phyloP scores from a whole-genome alignment of 352 stramenopile species.

The Pythium folliculosum region DNA sequence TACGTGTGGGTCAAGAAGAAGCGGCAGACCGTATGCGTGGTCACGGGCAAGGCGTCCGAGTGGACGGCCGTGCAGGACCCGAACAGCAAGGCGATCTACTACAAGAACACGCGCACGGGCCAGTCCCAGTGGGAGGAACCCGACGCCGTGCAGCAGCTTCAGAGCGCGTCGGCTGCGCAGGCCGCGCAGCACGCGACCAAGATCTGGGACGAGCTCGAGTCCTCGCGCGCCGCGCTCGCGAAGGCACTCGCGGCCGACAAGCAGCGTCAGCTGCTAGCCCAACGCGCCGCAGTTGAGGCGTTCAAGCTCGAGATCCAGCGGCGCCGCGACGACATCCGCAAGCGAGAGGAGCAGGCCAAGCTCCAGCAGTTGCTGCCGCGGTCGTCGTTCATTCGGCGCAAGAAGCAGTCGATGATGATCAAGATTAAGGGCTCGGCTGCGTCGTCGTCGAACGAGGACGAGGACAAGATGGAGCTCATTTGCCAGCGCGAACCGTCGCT shows the following conservation, averaged over 20 bases:
- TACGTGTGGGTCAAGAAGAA: slow-evolving; percentile 84
- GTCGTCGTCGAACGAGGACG: slow-evolving; percentile 25
- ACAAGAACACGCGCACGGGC: slow-evolving; percentile 68
- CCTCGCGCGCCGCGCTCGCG: slow-evolving; percentile 41
- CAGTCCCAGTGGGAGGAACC: slow-evolving; percentile 74
- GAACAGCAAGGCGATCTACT: slow-evolving; percentile 60
- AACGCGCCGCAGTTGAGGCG: slow-evolving; percentile 37
- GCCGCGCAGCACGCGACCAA: slow-evolving; percentile 56
- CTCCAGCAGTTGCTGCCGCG: slow-evolving; percentile 60
- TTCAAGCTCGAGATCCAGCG: slow-evolving; percentile 44
- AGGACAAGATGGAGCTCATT: slow-evolving; percentile 55
- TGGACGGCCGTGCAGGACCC: slow-evolving; percentile 68
- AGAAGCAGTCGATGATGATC: slow-evolving; percentile 75
- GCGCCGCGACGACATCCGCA: slow-evolving; percentile 59
- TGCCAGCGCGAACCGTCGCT: slow-evolving; percentile 53
- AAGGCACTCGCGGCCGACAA: slow-evolving; percentile 45
- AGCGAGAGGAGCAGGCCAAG: slow-evolving; percentile 54
- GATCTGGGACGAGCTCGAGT: slow-evolving; percentile 62
- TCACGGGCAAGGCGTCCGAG: slow-evolving; percentile 54
- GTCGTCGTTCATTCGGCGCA: slow-evolving; percentile 63
- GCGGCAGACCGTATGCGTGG: slow-evolving; percentile 65
- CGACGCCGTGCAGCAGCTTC: slow-evolving; percentile 57
- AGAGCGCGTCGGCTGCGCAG: slow-evolving; percentile 45
- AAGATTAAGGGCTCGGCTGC: slow-evolving; percentile 29
- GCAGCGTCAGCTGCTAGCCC: slow-evolving; percentile 36